Evolutionary conservation across 2,329 filamentous ascomycete species (phyloP).

Genomic region (Monilinia laxa): DNA sequence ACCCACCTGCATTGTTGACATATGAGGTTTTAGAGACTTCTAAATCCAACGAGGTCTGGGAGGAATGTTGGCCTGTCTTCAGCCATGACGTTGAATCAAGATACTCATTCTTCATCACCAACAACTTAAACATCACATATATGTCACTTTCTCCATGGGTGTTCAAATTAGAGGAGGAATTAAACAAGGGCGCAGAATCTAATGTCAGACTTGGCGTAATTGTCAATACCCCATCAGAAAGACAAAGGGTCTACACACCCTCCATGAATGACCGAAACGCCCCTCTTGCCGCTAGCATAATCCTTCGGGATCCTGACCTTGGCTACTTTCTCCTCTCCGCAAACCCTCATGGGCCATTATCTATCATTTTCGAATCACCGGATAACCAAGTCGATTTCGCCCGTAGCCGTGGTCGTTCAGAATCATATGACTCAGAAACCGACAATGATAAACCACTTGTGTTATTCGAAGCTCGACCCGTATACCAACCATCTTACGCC

Average conservation of each 20-base stretch:
- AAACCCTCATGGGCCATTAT: slow-evolving; percentile 57
- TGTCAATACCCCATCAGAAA: slow-evolving; percentile 26
- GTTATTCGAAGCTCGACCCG: slow-evolving; percentile 62
- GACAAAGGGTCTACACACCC: slow-evolving; percentile 59
- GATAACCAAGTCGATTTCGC: slow-evolving; percentile 52
- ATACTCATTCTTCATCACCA: slow-evolving; percentile 63
- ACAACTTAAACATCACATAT: slow-evolving; percentile 59
- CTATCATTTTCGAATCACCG: slow-evolving; percentile 59
- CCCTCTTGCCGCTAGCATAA: slow-evolving; percentile 54
- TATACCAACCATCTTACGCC: slow-evolving; percentile 61
- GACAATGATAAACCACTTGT: slow-evolving; percentile 47
- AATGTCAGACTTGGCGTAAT: slow-evolving; percentile 42
- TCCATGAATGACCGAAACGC: slow-evolving; percentile 46
- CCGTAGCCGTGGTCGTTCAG: slow-evolving; percentile 46
- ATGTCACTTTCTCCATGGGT: slow-evolving; percentile 63
- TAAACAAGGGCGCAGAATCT: slow-evolving; percentile 51
- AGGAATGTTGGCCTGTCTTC: slow-evolving; percentile 62
- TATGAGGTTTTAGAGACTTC: slow-evolving; percentile 64
- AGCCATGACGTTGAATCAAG: slow-evolving; percentile 60
- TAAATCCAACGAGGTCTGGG: slow-evolving; percentile 53
- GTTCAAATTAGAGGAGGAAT: slow-evolving; percentile 61
- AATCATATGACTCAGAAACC: slow-evolving; percentile 45
- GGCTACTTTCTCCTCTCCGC: slow-evolving; percentile 63
- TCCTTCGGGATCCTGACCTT: slow-evolving; percentile 60
- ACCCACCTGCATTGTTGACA: slow-evolving; percentile 53